Evolutionary conservation across 2,329 filamentous ascomycete species (phyloP).

Genomic region (Ophiostoma perfectum): DNA sequence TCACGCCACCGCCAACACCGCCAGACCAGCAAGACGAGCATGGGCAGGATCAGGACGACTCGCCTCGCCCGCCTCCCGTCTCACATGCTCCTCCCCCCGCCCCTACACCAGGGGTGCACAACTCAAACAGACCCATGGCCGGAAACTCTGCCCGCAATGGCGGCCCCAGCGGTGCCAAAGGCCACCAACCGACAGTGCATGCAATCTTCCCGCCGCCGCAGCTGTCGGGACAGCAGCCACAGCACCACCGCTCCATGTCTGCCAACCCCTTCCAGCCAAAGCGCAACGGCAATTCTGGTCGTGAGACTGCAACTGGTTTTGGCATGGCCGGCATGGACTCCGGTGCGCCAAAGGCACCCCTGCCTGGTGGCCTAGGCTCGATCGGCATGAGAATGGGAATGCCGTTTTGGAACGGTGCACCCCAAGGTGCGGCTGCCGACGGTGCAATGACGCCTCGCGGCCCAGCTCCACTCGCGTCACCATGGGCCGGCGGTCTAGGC

Average conservation of each 20-base stretch:
- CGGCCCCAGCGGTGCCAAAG: background rate
- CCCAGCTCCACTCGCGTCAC: background rate
- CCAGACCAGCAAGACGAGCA: conserved; percentile 9
- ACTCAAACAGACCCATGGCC: too few relatives aligned
- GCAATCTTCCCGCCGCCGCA: conserved; percentile 6
- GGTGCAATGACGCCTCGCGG: background rate
- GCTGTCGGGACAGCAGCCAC: background rate
- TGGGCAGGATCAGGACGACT: background rate
- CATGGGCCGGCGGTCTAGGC: background rate
- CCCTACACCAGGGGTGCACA: background rate
- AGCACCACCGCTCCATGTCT: conserved; percentile 13
- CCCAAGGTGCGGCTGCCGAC: background rate
- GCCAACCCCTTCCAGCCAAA: conserved; percentile 13
- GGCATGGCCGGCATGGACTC: background rate
- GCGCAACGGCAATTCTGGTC: background rate
- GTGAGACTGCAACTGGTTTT: background rate
- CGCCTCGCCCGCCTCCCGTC: background rate
- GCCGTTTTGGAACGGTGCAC: conserved; percentile 10
- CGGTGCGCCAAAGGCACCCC: background rate
- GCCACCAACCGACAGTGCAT: background rate
- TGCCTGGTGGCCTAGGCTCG: background rate
- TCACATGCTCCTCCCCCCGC: conserved; percentile 1
- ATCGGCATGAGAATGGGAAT: conserved; percentile 10
- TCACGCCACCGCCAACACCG: conserved; percentile 7
- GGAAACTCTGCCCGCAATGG: background rate